Base-by-base conservation (phyloP, 2,329 filamentous ascomycete species). In the Sarocladium kiliense region DNA sequence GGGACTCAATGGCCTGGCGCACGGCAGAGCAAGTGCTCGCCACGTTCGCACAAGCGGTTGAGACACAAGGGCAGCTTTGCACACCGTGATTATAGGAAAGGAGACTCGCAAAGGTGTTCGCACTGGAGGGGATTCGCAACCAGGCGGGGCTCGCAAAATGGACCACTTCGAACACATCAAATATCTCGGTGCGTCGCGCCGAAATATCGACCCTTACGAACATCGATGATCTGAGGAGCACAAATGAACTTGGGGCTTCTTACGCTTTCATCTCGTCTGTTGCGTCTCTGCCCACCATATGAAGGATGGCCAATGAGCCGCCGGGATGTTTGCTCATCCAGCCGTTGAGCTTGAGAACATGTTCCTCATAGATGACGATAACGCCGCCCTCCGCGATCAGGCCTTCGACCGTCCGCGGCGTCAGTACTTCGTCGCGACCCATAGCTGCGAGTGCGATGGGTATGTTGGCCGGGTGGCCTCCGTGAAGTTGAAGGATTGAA, bases 251-350 rank as follows among this genome's bases (percentile, higher is more conserved):
- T 19, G 21, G 55, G 39, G 27, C 53, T 45, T 47, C 55, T 73
- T 77, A 82, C 80, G 76, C 77, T 59, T 77, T 77, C 61, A 83
- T 82, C 63, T 84, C 80, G 62, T 82, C 78, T 19, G 79, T 81
- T 23, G 80, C 79, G 67, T 84, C 80, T 65, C 73, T 74, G 55
- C 80, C 80, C 3, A 83, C 77, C 79, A 83, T 84, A 68, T 86
- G 82, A 59, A 80, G 64, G 58, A 85, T 82, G 19, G 81, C 79
- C 25, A 85, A 68, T 14, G 73, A 69, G 30, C 83, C 83, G 19
- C 83, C 83, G 0, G 83, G 83, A 61, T 86, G 83, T 55, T 70
- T 75, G 55, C 77, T 65, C 60, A 85, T 73, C 83, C 82, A 86
- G 42, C 71, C 68, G 61, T 83, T 79, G 36, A 86, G 76, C 55